Conservation (phyloP, 495 filamentous ascomycete species). For the Penicillium coprophilum region DNA sequence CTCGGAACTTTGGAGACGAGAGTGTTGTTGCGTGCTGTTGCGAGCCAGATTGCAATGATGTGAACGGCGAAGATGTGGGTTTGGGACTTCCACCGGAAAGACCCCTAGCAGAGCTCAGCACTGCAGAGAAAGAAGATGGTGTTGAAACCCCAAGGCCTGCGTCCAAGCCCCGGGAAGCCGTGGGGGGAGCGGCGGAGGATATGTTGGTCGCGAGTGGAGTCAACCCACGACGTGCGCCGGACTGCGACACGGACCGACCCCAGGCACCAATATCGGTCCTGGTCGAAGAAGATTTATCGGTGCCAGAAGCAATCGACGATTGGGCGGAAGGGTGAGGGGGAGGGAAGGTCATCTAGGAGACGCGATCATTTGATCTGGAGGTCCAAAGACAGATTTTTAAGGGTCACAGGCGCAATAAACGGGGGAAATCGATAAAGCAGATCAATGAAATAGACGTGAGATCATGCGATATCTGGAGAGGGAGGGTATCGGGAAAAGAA, state of each 20-base stretch:
- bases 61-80: conserved; percentile 53
- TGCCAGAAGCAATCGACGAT: conserved; percentile 62
- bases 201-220: conserved; percentile 62
- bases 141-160: conserved; percentile 48
- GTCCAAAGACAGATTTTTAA: conserved; percentile 47
- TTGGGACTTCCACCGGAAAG: conserved; percentile 51
- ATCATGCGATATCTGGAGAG: conserved; percentile 16
- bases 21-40: conserved; percentile 58
- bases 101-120: conserved; percentile 52
- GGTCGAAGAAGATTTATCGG: conserved; percentile 56
- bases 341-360: conserved; percentile 66
- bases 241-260: conserved; percentile 58
- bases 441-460: conserved; percentile 18
- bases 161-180: conserved; percentile 45
- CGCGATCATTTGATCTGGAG: conserved; percentile 57
- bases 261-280: conserved; percentile 61
- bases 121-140: conserved; percentile 57
- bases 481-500: conserved; percentile 13
- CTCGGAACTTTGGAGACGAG: conserved; percentile 58
- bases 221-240: conserved; percentile 58
- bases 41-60: conserved; percentile 58
- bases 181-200: conserved; percentile 45
- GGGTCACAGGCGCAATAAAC: conserved; percentile 30
- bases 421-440: conserved; percentile 18
- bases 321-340: conserved; percentile 60